Conservation (phyloP, 331 rosid species). For the Acacia pycnantha region DNA sequence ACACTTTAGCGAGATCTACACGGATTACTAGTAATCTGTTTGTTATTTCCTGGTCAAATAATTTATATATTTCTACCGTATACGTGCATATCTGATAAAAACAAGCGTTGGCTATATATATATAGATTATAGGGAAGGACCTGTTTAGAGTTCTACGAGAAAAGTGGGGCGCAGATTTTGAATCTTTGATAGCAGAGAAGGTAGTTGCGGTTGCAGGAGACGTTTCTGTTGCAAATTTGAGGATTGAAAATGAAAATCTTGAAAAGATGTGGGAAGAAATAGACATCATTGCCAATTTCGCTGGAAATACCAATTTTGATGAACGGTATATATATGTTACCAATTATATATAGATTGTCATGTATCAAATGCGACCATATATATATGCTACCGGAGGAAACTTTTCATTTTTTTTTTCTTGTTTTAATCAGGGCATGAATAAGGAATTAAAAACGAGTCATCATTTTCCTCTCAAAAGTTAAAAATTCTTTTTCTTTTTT, state of each 20-base stretch:
- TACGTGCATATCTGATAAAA: background rate
- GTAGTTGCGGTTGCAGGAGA: slow-evolving; percentile 15
- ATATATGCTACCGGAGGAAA: no score
- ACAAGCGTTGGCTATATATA: background rate
- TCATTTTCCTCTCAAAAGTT: background rate
- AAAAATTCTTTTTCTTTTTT: no score
- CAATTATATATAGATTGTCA: no score
- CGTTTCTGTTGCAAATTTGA: slow-evolving; percentile 18
- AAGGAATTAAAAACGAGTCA: no score
- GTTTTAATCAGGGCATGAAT: no score
- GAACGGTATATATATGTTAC: slow-evolving; percentile 30
- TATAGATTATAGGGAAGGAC: slow-evolving; percentile 22
- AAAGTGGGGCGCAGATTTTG: slow-evolving; percentile 9
- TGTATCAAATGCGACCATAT: no score
- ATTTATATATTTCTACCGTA: no score
- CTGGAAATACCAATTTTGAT: slow-evolving; percentile 25
- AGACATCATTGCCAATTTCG: slow-evolving; percentile 16
- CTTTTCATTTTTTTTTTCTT: no score
- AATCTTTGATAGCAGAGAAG: slow-evolving; percentile 26
- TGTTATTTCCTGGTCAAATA: background rate
- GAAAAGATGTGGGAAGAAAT: slow-evolving; percentile 19
- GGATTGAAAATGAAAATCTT: background rate
- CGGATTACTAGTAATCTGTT: no score
- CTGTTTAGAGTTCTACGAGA: slow-evolving; percentile 25
- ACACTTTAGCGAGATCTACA: no score